Evolutionary conservation across 371 early-diverging fungal species (phyloP), one percentile per base, ranked within the genome.

Genomic region (Mucor velutinosus): DNA sequence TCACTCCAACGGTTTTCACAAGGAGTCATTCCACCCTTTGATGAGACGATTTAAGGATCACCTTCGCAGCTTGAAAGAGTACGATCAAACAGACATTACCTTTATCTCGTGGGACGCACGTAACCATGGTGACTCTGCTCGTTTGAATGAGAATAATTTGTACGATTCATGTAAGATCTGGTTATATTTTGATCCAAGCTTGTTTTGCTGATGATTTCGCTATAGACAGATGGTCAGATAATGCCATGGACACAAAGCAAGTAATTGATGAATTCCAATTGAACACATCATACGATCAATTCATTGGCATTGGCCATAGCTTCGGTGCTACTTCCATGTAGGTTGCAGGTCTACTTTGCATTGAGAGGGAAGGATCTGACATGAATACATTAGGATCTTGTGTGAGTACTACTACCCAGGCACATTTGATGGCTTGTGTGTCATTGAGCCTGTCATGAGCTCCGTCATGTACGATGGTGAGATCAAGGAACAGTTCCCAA

Each of bases 101-200:
- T 66, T 78, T 43, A 63, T 73, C 15, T 69, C 73, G 7, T 83
- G 75, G 74, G 83, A 83, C 61, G 74, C 76, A 8, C 80, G 83
- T 62, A 78, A 69, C 41, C 83, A 83, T 60, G 83, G 83, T 11
- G 83, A 83, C 58, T 78, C 78, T n/a, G 80, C 79, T 29, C 71
- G 76, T 1, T 25, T 78, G 3, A 83, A 83, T 45, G 75, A 72
- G 10, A 77, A 65, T 21, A 55, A 47, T 4, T 70, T 74, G 49
- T 29, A 41, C 2, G 64, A 68, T 0, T 71, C 60, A 14, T 83
- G 80, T 77, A 79, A 76, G 58, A 41, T 23, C 1, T 1, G 11
- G 14, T 14, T 14, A 43, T n/a, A n/a, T 14, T 2, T 43, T 49
- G 49, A 21, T 10, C 12, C n/a, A 49, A 49, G 23, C 23, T 49